A percentile compares a stretch with the other conserved stretches of the same genome.
Evolutionary conservation across 2,329 filamentous ascomycete species (phyloP).

Genomic region (Venturiaceae sp.): DNA sequence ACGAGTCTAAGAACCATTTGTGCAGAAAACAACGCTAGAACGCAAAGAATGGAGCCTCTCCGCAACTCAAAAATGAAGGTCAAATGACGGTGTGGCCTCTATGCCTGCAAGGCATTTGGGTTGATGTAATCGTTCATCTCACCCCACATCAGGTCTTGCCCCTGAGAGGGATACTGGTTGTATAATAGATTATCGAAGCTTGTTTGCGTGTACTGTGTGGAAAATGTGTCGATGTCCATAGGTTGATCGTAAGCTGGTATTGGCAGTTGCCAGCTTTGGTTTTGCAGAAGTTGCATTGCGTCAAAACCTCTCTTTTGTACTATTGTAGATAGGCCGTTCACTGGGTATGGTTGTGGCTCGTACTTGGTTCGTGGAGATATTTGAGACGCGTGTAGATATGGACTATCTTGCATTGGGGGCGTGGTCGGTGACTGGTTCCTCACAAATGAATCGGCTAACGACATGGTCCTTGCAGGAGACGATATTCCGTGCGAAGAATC

Average conservation of each 20-base stretch:
- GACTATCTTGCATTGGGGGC: conserved; percentile 8
- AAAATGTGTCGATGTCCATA: neutral
- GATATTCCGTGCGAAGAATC: conserved; percentile 27
- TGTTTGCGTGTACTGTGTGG: neutral
- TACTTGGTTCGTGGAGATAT: neutral
- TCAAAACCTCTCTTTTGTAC: neutral
- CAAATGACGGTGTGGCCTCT: neutral
- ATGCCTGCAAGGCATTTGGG: neutral
- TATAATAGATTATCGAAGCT: neutral
- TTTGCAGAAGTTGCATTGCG: neutral
- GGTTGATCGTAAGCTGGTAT: neutral
- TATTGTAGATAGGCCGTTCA: neutral
- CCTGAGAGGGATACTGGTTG: neutral
- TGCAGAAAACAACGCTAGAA: neutral
- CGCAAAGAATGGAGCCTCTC: neutral
- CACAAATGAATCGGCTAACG: conserved; percentile 19
- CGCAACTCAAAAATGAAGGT: neutral
- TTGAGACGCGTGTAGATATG: neutral
- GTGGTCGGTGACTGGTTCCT: conserved; percentile 25
- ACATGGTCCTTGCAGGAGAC: conserved; percentile 19
- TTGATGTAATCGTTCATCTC: neutral
- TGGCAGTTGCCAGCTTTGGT: neutral
- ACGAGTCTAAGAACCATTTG: neutral
- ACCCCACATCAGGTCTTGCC: neutral
- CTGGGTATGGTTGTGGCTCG: neutral